Evolutionary conservation across 495 filamentous ascomycete genomes (phyloP).

Genomic region (Extremus antarcticus): DNA sequence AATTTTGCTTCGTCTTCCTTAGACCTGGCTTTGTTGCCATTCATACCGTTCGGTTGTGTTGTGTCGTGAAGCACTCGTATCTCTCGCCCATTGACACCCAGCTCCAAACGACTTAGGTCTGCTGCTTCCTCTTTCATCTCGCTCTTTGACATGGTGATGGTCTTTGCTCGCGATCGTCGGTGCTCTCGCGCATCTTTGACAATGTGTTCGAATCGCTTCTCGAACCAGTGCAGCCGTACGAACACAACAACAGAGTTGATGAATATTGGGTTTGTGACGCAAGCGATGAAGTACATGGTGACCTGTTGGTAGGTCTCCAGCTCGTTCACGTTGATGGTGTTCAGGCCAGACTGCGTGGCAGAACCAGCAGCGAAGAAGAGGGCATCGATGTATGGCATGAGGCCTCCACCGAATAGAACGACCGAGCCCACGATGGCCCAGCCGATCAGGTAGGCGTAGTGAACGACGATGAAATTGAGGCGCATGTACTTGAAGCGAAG

Average conservation of each 20-base stretch:
- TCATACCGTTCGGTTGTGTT: slow-evolving; percentile 30
- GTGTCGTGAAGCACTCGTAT: slow-evolving; percentile 56
- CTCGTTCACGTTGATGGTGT: slow-evolving; percentile 64
- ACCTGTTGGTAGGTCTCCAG: slow-evolving; percentile 67
- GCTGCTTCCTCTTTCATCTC: slow-evolving; percentile 33
- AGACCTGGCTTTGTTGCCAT: slow-evolving; percentile 16
- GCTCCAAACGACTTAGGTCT: slow-evolving; percentile 44
- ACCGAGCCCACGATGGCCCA: slow-evolving; percentile 61
- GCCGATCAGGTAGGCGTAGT: slow-evolving; percentile 74
- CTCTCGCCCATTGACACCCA: slow-evolving; percentile 56
- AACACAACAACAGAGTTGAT: slow-evolving; percentile 84
- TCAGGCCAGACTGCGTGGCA: slow-evolving; percentile 84
- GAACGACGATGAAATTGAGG: slow-evolving; percentile 76
- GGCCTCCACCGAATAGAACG: slow-evolving; percentile 53
- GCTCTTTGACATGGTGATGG: slow-evolving; percentile 46
- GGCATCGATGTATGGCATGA: slow-evolving; percentile 73
- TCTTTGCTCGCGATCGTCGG: slow-evolving; percentile 39
- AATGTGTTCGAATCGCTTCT: slow-evolving; percentile 79
- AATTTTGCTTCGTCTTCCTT: slow-evolving; percentile 7
- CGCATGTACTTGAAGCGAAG: slow-evolving; percentile 27
- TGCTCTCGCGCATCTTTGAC: slow-evolving; percentile 47
- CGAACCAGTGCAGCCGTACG: slow-evolving; percentile 91
- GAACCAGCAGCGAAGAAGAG: slow-evolving; percentile 73
- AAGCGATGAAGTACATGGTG: slow-evolving; percentile 50
- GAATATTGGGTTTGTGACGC: slow-evolving; percentile 64